A percentile compares a stretch with the other conserved stretches of the same genome.
These are phyloP conservation scores for Ustulina deusta DNA, from an alignment of 2,329 filamentous ascomycete genomes.

Conservation along the genomic window DNA sequence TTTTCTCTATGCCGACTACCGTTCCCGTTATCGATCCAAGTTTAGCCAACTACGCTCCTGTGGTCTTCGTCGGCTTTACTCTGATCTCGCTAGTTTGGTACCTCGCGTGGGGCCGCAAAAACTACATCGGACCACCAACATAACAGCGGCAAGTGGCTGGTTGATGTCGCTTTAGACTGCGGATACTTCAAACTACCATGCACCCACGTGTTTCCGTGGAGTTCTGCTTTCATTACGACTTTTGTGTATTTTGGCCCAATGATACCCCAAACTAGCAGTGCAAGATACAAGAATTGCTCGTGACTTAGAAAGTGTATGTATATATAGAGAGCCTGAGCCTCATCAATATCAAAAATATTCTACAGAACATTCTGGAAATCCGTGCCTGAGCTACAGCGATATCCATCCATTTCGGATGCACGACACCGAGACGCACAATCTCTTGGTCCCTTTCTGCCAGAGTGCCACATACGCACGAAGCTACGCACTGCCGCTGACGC, in stretches of 20 bases:
- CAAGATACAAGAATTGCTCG: conserved; percentile 16
- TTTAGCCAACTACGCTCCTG: conserved; percentile 79
- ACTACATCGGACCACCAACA: conserved; percentile 73
- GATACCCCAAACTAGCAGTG: conserved; percentile 27
- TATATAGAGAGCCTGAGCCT: conserved; percentile 11
- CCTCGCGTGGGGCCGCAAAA: conserved; percentile 74
- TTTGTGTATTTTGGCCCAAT: conserved; percentile 31
- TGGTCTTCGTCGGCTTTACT: conserved; percentile 77
- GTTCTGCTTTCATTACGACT: conserved; percentile 1
- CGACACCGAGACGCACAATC: not conserved
- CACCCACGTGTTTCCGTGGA: conserved; percentile 11
- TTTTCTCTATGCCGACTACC: conserved; percentile 78
- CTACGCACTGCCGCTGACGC: not conserved
- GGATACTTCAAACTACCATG: conserved; percentile 1
- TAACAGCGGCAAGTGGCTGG: conserved; percentile 28
- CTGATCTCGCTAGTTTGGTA: conserved; percentile 74
- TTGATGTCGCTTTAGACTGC: conserved; percentile 3
- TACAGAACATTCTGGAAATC: not conserved
- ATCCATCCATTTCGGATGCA: not conserved
- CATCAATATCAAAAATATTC: conserved; percentile 23
- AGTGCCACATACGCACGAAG: not conserved
- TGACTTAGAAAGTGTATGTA: conserved; percentile 12
- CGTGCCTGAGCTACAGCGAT: not conserved
- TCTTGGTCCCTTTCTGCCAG: not conserved
- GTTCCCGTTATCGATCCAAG: conserved; percentile 67